Base-by-base conservation (phyloP, 2,329 filamentous ascomycete genomes). In the Aspergillus sp. region DNA sequence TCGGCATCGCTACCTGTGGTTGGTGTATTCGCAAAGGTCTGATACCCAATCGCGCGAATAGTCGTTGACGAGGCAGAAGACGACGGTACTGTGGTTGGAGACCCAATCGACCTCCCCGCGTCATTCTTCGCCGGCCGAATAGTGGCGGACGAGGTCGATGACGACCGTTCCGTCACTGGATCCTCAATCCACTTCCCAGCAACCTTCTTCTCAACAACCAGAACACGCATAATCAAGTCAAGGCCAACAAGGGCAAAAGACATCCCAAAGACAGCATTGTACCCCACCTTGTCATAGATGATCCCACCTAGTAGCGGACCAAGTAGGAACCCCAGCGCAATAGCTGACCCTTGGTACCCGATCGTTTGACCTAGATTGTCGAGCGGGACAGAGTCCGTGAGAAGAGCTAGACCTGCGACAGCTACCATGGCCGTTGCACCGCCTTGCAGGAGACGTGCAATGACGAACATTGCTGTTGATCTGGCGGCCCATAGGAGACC, bases 171-270 rank as follows among this genome's bases (percentile, higher is more conserved):
- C n/a, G 34, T 19, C 11, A 23, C 25, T 66, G 5, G 77, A 76
- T 4, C 2, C 70, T 53, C 25, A 46, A 52, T 34, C 66, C 76
- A 73, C 22, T 72, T 67, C 13, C 65, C 64, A 3, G 86, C 85
- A 1, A 81, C 79, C 69, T 85, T 87, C 73, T 87, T 88, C 73
- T 90, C 87, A n/a, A 90, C 81, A 56, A 90, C 80, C 5, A 86
- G 70, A 0, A 87, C 67, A 13, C 88, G 82, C 81, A 89, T 83
- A 23, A 85, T 59, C 61, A 89, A 84, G 71, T 90, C 87, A 17
- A 89, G 62, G 0, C 69, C 80, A 1, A 90, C 71, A 8, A 89
- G 72, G 0, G 77, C 82, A 52, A 86, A 79, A 0, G 81, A 83
- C 25, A 89, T 74, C 0, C 81, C 82, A 69, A 89, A 89, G 0